These are phyloP conservation scores for Quaeritorhiza haematococci DNA, from an alignment of 371 early-diverging fungal species.

Conservation along the genomic window DNA sequence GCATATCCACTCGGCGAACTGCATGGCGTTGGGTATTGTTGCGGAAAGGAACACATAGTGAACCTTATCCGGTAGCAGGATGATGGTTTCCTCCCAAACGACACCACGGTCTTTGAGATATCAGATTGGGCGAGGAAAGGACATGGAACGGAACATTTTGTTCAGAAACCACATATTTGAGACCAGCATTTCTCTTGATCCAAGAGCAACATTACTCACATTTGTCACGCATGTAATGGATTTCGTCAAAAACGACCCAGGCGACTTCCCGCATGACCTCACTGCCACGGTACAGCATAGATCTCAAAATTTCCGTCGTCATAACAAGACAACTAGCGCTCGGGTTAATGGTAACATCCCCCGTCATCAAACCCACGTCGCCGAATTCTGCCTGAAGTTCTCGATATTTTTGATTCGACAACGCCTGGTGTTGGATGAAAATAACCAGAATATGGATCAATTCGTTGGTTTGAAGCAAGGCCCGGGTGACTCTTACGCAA, in stretches of 20 bases:
- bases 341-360: conserved; percentile 99
- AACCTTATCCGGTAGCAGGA: conserved; percentile 91
- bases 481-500: not conserved
- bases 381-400: conserved; percentile 97
- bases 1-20: conserved; percentile 99
- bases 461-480: conserved; percentile 4
- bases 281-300: conserved; percentile 98
- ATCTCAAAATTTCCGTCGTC: conserved; percentile 99
- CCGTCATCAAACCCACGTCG: conserved; percentile 99
- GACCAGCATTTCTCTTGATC: no score
- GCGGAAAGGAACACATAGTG: conserved; percentile 98
- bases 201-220: conserved; percentile 22
- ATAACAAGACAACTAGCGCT: conserved; percentile 97
- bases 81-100: conserved; percentile 99
- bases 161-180: no score
- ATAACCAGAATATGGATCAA: no score
- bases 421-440: conserved; percentile 57
- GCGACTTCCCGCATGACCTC: conserved; percentile 98
- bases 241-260: conserved; percentile 99
- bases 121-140: no score
- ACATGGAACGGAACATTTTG: no score
- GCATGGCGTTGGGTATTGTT: conserved; percentile 99
- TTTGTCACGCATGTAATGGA: conserved; percentile 98
- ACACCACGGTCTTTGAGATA: conserved; percentile 78
- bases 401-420: conserved; percentile 99